A percentile compares a stretch with the other conserved stretches of the same genome.
phyloP scores from a whole-genome alignment of 139 green algal genomes.

The Chlorella sp. region DNA sequence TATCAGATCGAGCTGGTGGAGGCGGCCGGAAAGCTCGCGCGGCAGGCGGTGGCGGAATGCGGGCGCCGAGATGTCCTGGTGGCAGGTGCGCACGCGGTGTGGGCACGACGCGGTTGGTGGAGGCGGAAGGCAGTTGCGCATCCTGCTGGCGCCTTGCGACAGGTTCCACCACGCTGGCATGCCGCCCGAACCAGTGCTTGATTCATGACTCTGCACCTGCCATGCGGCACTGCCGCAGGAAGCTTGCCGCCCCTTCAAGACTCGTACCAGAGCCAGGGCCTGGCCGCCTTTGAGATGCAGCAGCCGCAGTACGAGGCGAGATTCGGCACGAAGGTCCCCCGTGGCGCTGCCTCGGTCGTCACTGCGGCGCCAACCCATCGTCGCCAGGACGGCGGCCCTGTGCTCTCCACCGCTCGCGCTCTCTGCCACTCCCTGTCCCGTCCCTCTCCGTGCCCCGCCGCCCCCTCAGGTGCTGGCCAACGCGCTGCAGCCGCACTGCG shows the following conservation, averaged over 20 bases:
- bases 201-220: no score
- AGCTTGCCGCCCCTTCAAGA: constrained; percentile 38
- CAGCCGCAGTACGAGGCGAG: constrained; percentile 47
- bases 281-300: constrained; percentile 21
- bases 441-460: background rate
- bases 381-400: no score
- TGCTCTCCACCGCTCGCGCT: no score
- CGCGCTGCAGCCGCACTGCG: constrained; percentile 41
- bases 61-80: constrained; percentile 20
- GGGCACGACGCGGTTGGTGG: no score
- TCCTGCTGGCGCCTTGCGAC: no score
- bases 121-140: no score
- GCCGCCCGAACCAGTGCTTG: no score
- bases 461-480: no score
- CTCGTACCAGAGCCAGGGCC: constrained; percentile 20
- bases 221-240: no score
- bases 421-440: no score
- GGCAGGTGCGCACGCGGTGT: constrained; percentile 23
- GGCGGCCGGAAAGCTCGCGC: constrained; percentile 7
- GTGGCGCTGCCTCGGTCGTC: background rate
- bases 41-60: background rate
- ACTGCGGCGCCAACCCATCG: no score
- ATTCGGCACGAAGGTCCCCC: background rate
- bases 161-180: no score
- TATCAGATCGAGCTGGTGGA: constrained; percentile 25